phyloP scores from a whole-genome alignment of 352 stramenopile genomes.

The Phytophthora pinifolia region DNA sequence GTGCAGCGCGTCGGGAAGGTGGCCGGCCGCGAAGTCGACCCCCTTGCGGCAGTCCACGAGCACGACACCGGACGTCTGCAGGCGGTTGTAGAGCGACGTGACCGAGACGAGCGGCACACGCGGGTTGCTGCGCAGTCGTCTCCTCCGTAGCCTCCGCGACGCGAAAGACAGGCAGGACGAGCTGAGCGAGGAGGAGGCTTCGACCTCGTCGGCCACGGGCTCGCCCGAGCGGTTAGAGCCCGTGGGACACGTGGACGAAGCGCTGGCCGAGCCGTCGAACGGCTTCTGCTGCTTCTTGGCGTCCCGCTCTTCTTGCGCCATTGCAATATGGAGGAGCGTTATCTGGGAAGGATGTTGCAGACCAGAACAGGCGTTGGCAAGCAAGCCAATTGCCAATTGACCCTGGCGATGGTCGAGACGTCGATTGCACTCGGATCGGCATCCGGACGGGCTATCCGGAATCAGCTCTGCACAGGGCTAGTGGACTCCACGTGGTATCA shows the following conservation, averaged over 20 bases:
- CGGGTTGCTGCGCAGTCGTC: conserved; percentile 26
- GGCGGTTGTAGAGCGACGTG: conserved; percentile 70
- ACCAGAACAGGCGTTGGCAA: background rate
- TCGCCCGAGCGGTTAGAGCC: conserved; percentile 30
- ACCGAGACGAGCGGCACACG: conserved; percentile 60
- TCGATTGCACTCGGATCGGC: conserved; percentile 8
- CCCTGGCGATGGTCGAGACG: too few relatives aligned
- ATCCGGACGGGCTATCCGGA: conserved; percentile 7
- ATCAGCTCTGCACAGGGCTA: conserved; percentile 9
- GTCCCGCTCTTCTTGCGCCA: conserved; percentile 20
- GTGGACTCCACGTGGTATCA: background rate
- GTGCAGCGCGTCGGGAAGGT: conserved; percentile 57
- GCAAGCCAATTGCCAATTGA: conserved; percentile 37
- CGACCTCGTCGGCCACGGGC: conserved; percentile 10
- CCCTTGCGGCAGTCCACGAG: conserved; percentile 67
- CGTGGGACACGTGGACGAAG: conserved; percentile 26
- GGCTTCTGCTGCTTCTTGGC: conserved; percentile 24
- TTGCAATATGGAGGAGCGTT: background rate
- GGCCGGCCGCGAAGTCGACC: conserved; percentile 40
- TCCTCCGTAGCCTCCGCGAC: conserved; percentile 27
- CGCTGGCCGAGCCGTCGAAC: conserved; percentile 30
- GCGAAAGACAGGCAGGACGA: conserved; percentile 27
- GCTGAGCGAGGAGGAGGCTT: conserved; percentile 20
- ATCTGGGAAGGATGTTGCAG: background rate
- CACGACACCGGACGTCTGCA: conserved; percentile 69